Conservation (phyloP, 306 rosid genomes). For the Pyrus communis region DNA sequence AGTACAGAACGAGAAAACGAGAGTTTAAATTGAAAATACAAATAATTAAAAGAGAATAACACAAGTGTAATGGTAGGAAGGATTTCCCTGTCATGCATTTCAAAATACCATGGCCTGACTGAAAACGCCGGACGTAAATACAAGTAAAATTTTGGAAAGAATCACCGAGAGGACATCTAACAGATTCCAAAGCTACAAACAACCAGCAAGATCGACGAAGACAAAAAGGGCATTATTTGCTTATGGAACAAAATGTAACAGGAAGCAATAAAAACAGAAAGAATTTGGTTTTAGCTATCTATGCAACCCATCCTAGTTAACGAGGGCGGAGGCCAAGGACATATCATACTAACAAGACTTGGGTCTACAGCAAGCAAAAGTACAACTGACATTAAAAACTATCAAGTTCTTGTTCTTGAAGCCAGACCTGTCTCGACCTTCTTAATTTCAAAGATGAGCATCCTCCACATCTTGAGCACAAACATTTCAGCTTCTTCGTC, state of each 20-base stretch:
- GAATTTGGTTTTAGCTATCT: not conserved
- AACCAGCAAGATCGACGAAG: not conserved
- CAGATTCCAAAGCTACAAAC: not conserved
- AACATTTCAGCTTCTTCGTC: conserved; percentile 99
- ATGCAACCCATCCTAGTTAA: not conserved
- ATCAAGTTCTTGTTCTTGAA: conserved; percentile 44
- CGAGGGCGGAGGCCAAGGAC: not conserved
- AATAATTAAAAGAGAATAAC: not conserved
- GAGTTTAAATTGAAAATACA: not conserved
- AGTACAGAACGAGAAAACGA: not conserved
- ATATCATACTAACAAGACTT: not conserved
- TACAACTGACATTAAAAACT: not conserved
- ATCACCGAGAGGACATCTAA: not conserved
- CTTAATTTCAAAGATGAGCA: conserved; percentile 98
- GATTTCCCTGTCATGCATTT: not conserved
- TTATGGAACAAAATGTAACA: not conserved
- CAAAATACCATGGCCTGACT: not conserved
- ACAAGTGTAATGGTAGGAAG: not conserved
- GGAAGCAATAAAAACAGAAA: conserved; percentile 6
- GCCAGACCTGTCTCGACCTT: conserved; percentile 90
- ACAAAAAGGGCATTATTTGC: conserved; percentile 15
- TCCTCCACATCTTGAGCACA: conserved; percentile 99
- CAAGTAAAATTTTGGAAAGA: not conserved
- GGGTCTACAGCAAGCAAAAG: not conserved
- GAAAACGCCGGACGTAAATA: not conserved